Conservation (phyloP, 2,329 filamentous ascomycete genomes). For the Alternaria atra region DNA sequence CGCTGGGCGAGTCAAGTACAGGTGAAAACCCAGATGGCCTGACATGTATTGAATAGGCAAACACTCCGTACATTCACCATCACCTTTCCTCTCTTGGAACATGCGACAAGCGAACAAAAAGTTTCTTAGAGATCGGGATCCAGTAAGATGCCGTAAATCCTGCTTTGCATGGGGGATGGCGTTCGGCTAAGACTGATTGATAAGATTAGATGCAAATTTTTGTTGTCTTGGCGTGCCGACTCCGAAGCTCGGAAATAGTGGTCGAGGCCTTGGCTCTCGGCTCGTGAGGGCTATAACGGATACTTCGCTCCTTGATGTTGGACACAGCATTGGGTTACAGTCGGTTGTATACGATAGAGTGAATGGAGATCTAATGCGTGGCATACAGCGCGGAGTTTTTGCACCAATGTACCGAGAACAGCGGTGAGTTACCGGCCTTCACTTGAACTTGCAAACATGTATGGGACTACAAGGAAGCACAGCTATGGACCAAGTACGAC, state of each 20-base stretch:
- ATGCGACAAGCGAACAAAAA: background rate
- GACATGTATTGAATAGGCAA: background rate
- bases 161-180: background rate
- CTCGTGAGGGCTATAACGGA: background rate
- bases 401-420: background rate
- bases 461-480: background rate
- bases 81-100: background rate
- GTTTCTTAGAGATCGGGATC: background rate
- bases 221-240: background rate
- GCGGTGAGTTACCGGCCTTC: background rate
- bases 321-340: background rate
- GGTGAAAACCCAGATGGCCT: background rate
- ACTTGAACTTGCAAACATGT: background rate
- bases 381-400: background rate
- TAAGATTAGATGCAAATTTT: constrained; percentile 12
- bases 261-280: background rate
- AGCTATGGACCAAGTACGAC: too few relatives aligned
- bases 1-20: background rate
- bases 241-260: background rate
- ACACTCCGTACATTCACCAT: background rate
- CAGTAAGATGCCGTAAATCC: background rate
- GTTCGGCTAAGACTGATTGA: background rate
- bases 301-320: background rate
- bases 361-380: background rate
- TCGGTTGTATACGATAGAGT: background rate